Base-by-base conservation (phyloP, 164 flowering plant genomes). In the Chimonanthus salicifolius region DNA sequence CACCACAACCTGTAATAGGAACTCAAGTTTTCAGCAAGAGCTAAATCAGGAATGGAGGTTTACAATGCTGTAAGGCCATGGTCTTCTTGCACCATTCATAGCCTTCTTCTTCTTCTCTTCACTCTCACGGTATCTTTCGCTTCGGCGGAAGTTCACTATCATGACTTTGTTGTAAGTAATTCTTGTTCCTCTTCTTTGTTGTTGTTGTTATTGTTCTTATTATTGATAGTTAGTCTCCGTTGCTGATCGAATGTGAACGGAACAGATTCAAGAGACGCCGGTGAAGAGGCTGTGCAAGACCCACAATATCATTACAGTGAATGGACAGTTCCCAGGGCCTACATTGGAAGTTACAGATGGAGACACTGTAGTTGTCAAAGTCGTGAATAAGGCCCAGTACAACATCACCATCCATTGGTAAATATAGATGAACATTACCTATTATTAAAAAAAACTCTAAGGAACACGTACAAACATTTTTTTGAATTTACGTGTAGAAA, bases 231-330 rank as follows among this genome's bases (percentile, higher is more conserved):
- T 47, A 11, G 43, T 5, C 10, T 13, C 44, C 9, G 33, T 33
- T 33, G 33, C 33, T 33, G 33, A 33, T 33, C 1, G 60, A n/a
- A 13, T 54, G 60, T 58, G 64, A 4, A 74, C 2, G 33, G 33
- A 33, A 74, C 71, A 94, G 98, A 75, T 94, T 74, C 94, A 90
- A 92, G 89, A 87, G 77, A 91, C 87, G 18, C 80, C 85, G 77
- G 92, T 94, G 91, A 91, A 91, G 92, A 94, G 97, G 92, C 90
- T 92, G 90, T 94, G 97, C 94, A 92, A 85, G 6, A 84, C 96
- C 50, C 88, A 80, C 49, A 86, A 80, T 74, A 64, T 78, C 20
- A 90, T 94, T 47, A 92, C 97, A 5, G 97, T 94, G 44, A 94
- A 94, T 48, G 99, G 97, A 46, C 90, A 88, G 79, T 84, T 68